Conservation (phyloP, 2,329 filamentous ascomycete species). For the Clonostachys solani region DNA sequence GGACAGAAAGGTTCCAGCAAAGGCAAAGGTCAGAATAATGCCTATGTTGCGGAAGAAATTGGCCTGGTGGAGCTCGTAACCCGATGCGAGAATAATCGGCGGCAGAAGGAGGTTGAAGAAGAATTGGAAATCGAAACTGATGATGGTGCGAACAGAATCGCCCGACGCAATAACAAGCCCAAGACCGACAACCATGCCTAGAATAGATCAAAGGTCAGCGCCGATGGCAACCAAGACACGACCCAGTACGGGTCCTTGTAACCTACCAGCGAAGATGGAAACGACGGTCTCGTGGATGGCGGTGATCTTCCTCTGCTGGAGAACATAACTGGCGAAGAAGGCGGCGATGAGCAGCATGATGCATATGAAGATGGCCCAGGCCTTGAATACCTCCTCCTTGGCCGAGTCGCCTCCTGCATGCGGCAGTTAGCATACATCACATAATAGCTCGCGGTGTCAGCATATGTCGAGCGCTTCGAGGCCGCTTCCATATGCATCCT, state of each 20-base stretch:
- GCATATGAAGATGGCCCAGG: conserved; percentile 96
- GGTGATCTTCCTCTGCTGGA: conserved; percentile 95
- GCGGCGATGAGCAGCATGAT: conserved; percentile 91
- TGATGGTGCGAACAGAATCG: conserved; percentile 80
- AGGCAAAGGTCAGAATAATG: conserved; percentile 95
- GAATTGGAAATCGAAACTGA: conserved; percentile 98
- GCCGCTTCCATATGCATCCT: not conserved
- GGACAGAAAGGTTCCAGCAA: conserved; percentile 94
- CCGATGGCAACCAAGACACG: not conserved
- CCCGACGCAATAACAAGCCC: conserved; percentile 78
- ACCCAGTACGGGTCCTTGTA: not conserved
- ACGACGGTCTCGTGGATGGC: conserved; percentile 97
- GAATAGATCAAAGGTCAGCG: not conserved
- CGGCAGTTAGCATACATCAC: not conserved
- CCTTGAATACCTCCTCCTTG: conserved; percentile 90
- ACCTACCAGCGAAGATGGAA: conserved; percentile 86
- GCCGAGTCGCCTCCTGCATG: conserved; percentile 68
- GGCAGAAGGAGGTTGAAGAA: conserved; percentile 99
- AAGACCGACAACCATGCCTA: conserved; percentile 93
- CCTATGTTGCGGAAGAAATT: conserved; percentile 99
- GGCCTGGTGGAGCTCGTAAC: conserved; percentile 95
- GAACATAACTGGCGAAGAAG: conserved; percentile 93
- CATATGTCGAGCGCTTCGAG: not conserved
- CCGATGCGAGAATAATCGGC: conserved; percentile 94
- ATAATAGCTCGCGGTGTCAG: no score